Conservation (phyloP, 2,329 filamentous ascomycete species). For the Pseudogymnoascus sp. region DNA sequence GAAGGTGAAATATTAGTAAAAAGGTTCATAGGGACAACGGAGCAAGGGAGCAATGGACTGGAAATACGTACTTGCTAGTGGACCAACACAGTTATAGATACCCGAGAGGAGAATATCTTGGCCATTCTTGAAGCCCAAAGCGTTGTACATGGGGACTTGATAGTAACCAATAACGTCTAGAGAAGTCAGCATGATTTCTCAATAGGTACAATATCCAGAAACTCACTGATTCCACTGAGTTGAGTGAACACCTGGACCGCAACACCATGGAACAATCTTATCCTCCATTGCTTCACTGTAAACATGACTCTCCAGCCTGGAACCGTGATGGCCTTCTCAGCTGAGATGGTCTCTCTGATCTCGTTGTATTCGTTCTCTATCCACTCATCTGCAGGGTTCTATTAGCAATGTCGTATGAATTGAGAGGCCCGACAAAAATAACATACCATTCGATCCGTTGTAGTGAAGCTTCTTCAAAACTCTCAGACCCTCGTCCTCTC, state of each 20-base stretch:
- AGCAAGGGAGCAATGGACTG: constrained; percentile 12
- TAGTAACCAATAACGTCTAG: constrained; percentile 55
- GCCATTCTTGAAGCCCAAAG: constrained; percentile 47
- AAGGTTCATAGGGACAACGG: background rate
- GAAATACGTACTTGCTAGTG: constrained; percentile 33
- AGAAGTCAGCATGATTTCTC: background rate
- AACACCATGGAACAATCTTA: constrained; percentile 52
- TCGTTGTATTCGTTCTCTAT: constrained; percentile 50
- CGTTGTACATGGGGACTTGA: constrained; percentile 49
- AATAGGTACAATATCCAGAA: background rate
- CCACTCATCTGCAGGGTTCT: constrained; percentile 39
- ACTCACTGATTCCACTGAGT: constrained; percentile 47
- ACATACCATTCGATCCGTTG: constrained; percentile 35
- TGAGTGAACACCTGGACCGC: constrained; percentile 59
- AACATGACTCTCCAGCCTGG: constrained; percentile 51
- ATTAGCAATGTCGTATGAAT: background rate
- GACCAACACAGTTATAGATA: constrained; percentile 53
- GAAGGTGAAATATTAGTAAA: constrained; percentile 9
- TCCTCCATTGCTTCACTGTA: constrained; percentile 49
- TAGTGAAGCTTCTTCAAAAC: constrained; percentile 46
- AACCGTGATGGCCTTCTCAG: constrained; percentile 46
- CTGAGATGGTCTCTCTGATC: constrained; percentile 54
- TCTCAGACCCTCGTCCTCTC: constrained; percentile 39
- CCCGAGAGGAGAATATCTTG: constrained; percentile 47
- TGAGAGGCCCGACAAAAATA: background rate